A percentile compares a stretch with the other conserved stretches of the same genome.
These are phyloP conservation scores for Ophiostoma sp. DNA, from an alignment of 2,329 filamentous ascomycete species.

Conservation along the genomic window DNA sequence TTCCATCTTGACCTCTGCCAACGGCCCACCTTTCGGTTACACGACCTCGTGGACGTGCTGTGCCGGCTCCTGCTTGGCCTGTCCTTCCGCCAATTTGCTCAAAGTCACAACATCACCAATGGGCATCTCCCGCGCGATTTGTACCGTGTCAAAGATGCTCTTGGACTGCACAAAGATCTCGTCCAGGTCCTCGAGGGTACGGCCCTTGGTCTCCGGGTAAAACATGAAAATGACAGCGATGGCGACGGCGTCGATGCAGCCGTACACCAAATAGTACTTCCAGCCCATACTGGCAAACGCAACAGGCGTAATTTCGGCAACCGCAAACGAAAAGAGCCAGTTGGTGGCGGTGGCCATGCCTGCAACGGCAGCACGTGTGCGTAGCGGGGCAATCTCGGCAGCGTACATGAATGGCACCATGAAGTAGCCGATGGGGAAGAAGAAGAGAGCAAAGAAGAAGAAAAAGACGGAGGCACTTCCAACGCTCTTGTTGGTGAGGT, in stretches of 20 bases:
- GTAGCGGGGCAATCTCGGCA: conserved; percentile 56
- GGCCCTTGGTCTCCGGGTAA: conserved; percentile 55
- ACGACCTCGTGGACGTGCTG: background rate
- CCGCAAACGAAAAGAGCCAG: conserved; percentile 48
- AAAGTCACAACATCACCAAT: background rate
- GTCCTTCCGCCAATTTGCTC: background rate
- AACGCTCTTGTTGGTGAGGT: background rate
- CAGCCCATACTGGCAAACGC: conserved; percentile 55
- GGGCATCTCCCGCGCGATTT: background rate
- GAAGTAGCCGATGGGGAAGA: conserved; percentile 55
- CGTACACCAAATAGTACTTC: conserved; percentile 58
- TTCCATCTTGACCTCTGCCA: no score
- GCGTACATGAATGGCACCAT: conserved; percentile 61
- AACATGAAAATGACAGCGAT: conserved; percentile 53
- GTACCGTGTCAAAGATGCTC: background rate
- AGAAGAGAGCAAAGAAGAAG: conserved; percentile 54
- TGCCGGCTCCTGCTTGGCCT: background rate
- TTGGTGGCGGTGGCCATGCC: conserved; percentile 51
- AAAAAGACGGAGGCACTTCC: conserved; percentile 42
- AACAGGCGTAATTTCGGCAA: conserved; percentile 64
- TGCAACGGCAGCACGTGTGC: conserved; percentile 57
- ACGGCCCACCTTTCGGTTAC: no score
- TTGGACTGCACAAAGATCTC: conserved; percentile 46
- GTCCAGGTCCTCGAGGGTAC: conserved; percentile 68
- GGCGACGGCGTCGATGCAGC: conserved; percentile 53